Evolutionary conservation across 2,329 filamentous ascomycete species (phyloP), one percentile per base, ranked within the genome.

Genomic region (Erysiphe neolycopersici): DNA sequence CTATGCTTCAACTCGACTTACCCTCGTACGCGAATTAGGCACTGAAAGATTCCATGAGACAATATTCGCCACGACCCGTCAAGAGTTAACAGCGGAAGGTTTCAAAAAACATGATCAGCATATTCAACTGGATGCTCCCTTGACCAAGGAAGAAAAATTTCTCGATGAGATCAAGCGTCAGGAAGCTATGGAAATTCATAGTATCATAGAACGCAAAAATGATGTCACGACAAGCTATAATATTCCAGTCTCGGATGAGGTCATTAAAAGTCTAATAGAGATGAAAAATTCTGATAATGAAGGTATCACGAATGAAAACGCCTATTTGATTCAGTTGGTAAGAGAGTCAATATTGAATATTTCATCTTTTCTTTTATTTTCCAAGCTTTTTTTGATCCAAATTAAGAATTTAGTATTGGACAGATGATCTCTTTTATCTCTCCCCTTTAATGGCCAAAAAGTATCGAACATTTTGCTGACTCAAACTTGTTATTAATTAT

Each of bases 11-110:
- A 85, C 81, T 26, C 70, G 79, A 10, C 64, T 85, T 52, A 80
- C 79, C 0, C 66, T 89, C 1, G 69, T 77, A 42, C 70, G 80
- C 37, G 79, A 87, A 60, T 65, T 89, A 10, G 81, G 82, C 39
- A 70, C 73, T 44, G 80, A 89, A 58, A 68, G 82, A 53, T 87
- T 89, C 60, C 64, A 76, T 43, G 78, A 85, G 57, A 78, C 71
- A 19, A 65, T 87, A 37, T 83, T 85, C 56, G 71, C 69, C 11
- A 87, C 79, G 1, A 70, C 67, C 36, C 62, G 73, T 19, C 68
- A 72, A 17, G 81, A 89, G 61, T 62, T 89, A 48, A 81, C 65
- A 6, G 62, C 66, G 12, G 63, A 66, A 36, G 81, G 81, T 0
- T 89, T 85, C 62, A 64, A 67, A 53, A 74, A 69, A 53, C 78